Conservation (phyloP, 1,139 yeast species). For the Wickerhamomyces sp. region DNA sequence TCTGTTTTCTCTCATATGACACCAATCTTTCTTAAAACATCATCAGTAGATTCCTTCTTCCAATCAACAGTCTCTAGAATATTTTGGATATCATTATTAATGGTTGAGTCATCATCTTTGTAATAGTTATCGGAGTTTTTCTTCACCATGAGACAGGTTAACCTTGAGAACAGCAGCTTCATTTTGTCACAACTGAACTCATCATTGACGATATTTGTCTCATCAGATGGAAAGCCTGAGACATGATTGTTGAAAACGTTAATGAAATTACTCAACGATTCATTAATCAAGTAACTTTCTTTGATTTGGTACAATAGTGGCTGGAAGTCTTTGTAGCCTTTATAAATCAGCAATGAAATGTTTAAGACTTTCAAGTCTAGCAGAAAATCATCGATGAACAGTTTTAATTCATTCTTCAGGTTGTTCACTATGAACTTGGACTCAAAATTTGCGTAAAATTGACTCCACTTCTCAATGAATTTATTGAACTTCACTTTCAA, state of each 20-base stretch:
- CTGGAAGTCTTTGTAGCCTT: conserved; percentile 10
- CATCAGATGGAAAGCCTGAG: neutral
- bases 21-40: conserved; percentile 27
- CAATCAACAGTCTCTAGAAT: conserved; percentile 27
- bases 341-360: conserved; percentile 7
- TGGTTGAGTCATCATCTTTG: conserved; percentile 4
- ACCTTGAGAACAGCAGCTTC: conserved; percentile 1
- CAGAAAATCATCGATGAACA: conserved; percentile 11
- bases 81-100: conserved; percentile 19
- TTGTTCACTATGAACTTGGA: neutral
- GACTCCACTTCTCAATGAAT: conserved; percentile 9
- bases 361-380: conserved; percentile 11
- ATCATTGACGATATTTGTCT: neutral
- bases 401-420: neutral
- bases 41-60: conserved; percentile 27
- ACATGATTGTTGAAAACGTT: conserved; percentile 1
- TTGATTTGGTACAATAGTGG: conserved; percentile 1
- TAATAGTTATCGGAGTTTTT: neutral
- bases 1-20: conserved; percentile 12
- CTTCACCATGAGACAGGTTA: neutral
- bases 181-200: conserved; percentile 6
- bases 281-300: neutral
- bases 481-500: conserved; percentile 7
- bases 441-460: conserved; percentile 2
- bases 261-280: conserved; percentile 1